phyloP scores from a whole-genome alignment of 179 eudicot species.

The Silene coronaria region DNA sequence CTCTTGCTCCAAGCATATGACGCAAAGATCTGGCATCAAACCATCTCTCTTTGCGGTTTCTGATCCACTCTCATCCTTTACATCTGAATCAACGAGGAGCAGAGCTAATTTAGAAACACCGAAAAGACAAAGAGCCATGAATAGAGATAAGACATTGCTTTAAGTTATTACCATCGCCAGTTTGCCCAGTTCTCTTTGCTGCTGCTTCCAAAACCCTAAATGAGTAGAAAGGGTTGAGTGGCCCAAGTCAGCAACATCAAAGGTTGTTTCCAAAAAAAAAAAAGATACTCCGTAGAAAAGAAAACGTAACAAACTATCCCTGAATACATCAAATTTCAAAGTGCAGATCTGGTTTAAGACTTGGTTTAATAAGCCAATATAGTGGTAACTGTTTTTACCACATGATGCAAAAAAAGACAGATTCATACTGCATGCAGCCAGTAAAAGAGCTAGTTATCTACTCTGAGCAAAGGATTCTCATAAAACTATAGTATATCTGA shows the following conservation, averaged over 20 bases:
- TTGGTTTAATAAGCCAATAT: neutral
- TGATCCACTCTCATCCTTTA: constrained; percentile 52
- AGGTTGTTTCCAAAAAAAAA: neutral
- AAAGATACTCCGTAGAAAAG: neutral
- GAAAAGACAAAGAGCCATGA: neutral
- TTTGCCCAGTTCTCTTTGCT: constrained; percentile 59
- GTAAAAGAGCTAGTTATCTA: neutral
- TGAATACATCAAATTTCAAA: neutral
- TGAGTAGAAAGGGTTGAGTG: neutral
- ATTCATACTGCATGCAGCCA: neutral
- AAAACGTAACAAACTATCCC: neutral
- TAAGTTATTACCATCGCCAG: constrained; percentile 43
- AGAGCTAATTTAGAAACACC: constrained; percentile 7
- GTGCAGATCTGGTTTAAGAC: neutral
- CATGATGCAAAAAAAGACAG: neutral
- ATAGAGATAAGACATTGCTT: neutral
- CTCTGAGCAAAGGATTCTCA: neutral
- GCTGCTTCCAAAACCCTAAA: constrained; percentile 91
- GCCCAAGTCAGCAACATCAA: neutral
- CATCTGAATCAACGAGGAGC: constrained; percentile 36
- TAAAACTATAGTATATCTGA: neutral
- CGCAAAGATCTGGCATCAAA: constrained; percentile 83
- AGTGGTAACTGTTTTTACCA: neutral
- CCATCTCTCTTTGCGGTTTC: constrained; percentile 55
- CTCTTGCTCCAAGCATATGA: constrained; percentile 90